Evolutionary conservation across 2,329 filamentous ascomycete species (phyloP).

Genomic region (Arthroderma sp.): DNA sequence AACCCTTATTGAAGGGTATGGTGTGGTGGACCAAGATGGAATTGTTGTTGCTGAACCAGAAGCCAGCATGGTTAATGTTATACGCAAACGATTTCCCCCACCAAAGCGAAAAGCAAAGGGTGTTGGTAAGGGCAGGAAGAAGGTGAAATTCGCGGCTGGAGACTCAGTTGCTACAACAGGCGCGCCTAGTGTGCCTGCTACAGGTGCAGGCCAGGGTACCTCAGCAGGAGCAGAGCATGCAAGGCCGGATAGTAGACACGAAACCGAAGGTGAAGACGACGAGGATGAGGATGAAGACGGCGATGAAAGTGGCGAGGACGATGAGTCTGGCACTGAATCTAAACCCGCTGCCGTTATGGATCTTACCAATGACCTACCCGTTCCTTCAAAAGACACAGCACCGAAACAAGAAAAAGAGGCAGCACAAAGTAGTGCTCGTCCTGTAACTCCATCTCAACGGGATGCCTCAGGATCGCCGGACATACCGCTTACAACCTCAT

Average conservation of each 20-base stretch:
- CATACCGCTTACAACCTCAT: slow-evolving; percentile 1
- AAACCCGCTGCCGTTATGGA: slow-evolving; percentile 25
- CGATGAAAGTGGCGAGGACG: slow-evolving; percentile 39
- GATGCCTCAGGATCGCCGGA: slow-evolving; percentile 1
- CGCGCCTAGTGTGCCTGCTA: slow-evolving; percentile 6
- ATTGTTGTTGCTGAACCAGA: slow-evolving; percentile 40
- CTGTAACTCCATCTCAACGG: not conserved
- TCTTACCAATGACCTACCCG: too few species aligned
- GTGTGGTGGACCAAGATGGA: slow-evolving; percentile 48
- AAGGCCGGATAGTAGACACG: slow-evolving; percentile 17
- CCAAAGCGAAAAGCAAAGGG: slow-evolving; percentile 73
- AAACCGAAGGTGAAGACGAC: slow-evolving; percentile 36
- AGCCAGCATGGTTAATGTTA: slow-evolving; percentile 33
- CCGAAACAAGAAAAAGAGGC: slow-evolving; percentile 1
- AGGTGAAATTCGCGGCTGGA: slow-evolving; percentile 43
- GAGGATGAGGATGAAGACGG: slow-evolving; percentile 36
- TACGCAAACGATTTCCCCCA: slow-evolving; percentile 51
- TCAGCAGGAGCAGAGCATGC: not conserved
- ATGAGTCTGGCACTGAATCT: slow-evolving; percentile 34
- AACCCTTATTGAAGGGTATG: slow-evolving; percentile 46
- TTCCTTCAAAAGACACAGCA: slow-evolving; percentile 6
- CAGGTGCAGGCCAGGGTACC: not conserved
- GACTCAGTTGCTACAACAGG: slow-evolving; percentile 28
- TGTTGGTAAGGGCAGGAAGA: slow-evolving; percentile 58
- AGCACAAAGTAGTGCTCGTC: slow-evolving; percentile 2